phyloP scores from a whole-genome alignment of 2,329 filamentous ascomycete genomes.

The Cladophialophora exuberans region DNA sequence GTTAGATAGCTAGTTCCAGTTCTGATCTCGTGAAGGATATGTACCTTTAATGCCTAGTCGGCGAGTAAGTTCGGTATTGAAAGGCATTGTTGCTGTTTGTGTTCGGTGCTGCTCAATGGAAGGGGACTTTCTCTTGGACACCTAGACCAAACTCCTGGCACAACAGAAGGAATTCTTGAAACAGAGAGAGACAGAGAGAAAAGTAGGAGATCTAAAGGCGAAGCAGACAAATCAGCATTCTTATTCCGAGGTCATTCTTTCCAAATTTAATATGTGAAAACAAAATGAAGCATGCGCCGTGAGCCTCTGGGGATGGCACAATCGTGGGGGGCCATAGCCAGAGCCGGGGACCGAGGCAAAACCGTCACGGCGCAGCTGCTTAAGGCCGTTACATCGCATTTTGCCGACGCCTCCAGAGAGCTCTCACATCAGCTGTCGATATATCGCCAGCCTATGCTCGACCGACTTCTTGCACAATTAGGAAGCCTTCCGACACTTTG shows the following conservation, averaged over 20 bases:
- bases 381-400: constrained; percentile 3
- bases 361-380: not conserved
- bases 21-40: no score
- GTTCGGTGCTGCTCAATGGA: not conserved
- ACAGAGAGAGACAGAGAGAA: not conserved
- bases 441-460: no score
- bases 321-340: not conserved
- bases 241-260: no score
- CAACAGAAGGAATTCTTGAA: no score
- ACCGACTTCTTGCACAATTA: not conserved
- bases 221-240: not conserved
- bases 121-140: not conserved
- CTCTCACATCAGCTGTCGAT: no score
- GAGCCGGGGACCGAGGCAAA: constrained; percentile 22
- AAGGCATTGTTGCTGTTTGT: constrained; percentile 55
- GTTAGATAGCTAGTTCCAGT: no score
- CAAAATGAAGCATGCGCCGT: no score
- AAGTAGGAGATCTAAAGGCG: not conserved
- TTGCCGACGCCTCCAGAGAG: no score
- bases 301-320: no score
- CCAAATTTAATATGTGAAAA: no score
- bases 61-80: constrained; percentile 66
- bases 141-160: no score
- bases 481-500: not conserved
- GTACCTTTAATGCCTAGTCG: constrained; percentile 58